These are phyloP conservation scores for Mucor indicus DNA, from an alignment of 371 early-diverging fungal species.

Conservation along the genomic window DNA sequence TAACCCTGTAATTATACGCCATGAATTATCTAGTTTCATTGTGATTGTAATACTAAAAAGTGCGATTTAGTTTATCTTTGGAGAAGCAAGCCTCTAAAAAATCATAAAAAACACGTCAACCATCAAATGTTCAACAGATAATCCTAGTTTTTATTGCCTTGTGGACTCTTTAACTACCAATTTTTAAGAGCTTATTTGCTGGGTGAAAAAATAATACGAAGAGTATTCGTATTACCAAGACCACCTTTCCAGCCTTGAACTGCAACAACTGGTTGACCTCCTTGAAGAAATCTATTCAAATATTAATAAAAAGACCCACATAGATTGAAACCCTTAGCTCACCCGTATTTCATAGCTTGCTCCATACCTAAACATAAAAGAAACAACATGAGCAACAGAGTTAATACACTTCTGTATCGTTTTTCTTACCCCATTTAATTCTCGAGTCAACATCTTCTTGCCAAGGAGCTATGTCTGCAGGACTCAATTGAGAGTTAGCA, in stretches of 20 bases:
- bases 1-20: too few species aligned
- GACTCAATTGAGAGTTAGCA: slow-evolving; percentile 33
- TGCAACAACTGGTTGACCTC: slow-evolving; percentile 71
- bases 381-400: background rate
- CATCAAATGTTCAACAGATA: too few species aligned
- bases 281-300: slow-evolving; percentile 49
- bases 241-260: slow-evolving; percentile 85
- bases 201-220: slow-evolving; percentile 66
- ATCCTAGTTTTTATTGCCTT: too few species aligned
- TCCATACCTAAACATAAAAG: slow-evolving; percentile 52
- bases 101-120: too few species aligned
- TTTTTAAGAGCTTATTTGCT: background rate
- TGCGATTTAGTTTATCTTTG: too few species aligned
- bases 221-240: slow-evolving; percentile 82
- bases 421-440: slow-evolving; percentile 77
- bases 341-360: slow-evolving; percentile 62
- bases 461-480: slow-evolving; percentile 62
- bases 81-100: too few species aligned
- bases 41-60: too few species aligned
- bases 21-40: too few species aligned
- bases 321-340: background rate
- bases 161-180: too few species aligned
- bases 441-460: slow-evolving; percentile 84
- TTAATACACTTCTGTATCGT: background rate
- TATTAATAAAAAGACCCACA: too few species aligned